Evolutionary conservation across 768 basidiomycete species (phyloP), one percentile per base, ranked within the genome.

Genomic region (Pisolithus tinctorius): DNA sequence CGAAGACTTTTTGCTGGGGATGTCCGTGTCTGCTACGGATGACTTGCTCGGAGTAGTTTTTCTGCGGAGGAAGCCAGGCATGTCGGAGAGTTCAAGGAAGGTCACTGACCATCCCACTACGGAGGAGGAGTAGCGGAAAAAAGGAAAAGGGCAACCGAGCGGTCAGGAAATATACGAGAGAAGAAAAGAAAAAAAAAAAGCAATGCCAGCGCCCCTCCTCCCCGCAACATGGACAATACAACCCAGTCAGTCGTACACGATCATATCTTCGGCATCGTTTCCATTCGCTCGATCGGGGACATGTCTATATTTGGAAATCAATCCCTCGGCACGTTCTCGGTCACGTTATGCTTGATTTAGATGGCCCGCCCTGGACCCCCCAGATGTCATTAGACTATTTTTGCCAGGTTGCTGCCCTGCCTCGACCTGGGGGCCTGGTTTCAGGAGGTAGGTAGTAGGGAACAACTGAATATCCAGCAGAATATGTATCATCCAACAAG

Each of bases 31-130:
- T 23, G 31, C n/a, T 6, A 6, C 29, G 6, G 27, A 20, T 5
- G 29, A 30, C 45, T 34, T 36, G 9, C 23, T 36, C 4, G 45
- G 30, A 34, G 7, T 11, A 25, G 31, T 3, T 23, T 47, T 47
- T 47, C 31, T 47, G 31, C 45, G 45, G 9, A 47, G 45, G 34
- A 47, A 47, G 45, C 16, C 45, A 36, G 30, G 30, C 45, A 47
- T 47, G 43, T 44, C 43, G 25, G 43, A 27, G 25, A 4, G 16
- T 13, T 16, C 16, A 16, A 16, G 7, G 43, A 25, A 2, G 8
- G 42, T 10, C 42, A 43, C 42, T 27, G 42, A 43, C 42, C 42
- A 43, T 43, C 14, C 42, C 42, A 26, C 1, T 25, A 4, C n/a
- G n/a, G 43, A 16, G 45, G 30, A n/a, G 16, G 45, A 31, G 4